These are phyloP conservation scores for Dissophora globulifera DNA, from an alignment of 192 early-diverging fungal species.

Conservation along the genomic window DNA sequence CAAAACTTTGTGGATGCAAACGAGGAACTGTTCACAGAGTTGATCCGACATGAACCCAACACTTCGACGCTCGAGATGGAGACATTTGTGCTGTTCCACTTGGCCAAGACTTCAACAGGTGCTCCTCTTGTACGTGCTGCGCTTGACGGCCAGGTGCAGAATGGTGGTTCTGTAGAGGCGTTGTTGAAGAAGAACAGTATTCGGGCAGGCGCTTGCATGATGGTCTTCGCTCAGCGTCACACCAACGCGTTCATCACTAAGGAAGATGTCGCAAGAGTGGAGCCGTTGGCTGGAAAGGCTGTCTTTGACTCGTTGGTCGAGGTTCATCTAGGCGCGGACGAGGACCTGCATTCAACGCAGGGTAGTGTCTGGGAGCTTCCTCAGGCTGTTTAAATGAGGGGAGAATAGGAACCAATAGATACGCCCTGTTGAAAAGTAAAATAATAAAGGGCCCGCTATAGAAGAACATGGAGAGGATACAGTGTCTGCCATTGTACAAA, in stretches of 20 bases:
- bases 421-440: too few relatives aligned
- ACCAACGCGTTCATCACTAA: conserved; percentile 75
- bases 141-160: too few relatives aligned
- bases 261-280: conserved; percentile 61
- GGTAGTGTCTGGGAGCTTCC: conserved; percentile 60
- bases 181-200: conserved; percentile 58
- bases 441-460: too few relatives aligned
- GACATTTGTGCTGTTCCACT: conserved; percentile 83
- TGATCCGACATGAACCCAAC: conserved; percentile 61
- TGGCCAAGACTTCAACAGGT: conserved; percentile 65
- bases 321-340: conserved; percentile 38
- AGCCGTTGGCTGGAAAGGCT: conserved; percentile 67
- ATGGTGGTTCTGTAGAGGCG: neutral
- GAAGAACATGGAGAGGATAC: too few relatives aligned
- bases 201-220: conserved; percentile 78
- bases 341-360: conserved; percentile 40
- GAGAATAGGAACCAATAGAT: too few relatives aligned
- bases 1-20: conserved; percentile 84
- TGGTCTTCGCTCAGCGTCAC: conserved; percentile 85
- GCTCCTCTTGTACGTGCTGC: conserved; percentile 16
- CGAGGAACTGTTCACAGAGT: conserved; percentile 62
- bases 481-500: too few relatives aligned
- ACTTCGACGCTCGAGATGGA: conserved; percentile 88
- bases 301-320: conserved; percentile 71
- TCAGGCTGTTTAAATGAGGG: too few relatives aligned